phyloP scores from a whole-genome alignment of 257 asterid species.

The Plantago elongata region DNA sequence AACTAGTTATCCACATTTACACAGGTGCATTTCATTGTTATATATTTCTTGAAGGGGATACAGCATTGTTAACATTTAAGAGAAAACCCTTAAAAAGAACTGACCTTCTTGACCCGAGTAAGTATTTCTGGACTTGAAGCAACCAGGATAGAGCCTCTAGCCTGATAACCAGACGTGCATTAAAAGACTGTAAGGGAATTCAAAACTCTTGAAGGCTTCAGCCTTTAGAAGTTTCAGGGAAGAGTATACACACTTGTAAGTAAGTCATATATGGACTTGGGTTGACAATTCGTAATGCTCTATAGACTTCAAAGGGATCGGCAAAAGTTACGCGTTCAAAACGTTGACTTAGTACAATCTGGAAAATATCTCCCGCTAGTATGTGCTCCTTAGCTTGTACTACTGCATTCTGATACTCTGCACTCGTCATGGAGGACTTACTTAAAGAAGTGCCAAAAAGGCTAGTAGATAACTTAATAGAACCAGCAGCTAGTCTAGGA shows the following conservation, averaged over 20 bases:
- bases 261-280: conserved; percentile 99
- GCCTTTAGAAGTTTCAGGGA: conserved; percentile 19
- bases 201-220: neutral
- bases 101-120: conserved; percentile 84
- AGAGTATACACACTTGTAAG: conserved; percentile 60
- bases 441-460: conserved; percentile 65
- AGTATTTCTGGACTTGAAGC: conserved; percentile 99
- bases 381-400: conserved; percentile 85
- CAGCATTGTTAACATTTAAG: no score
- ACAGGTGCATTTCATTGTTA: neutral
- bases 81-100: neutral
- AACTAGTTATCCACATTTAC: neutral
- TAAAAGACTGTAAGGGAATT: conserved; percentile 18
- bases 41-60: neutral
- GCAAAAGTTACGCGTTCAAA: conserved; percentile 94
- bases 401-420: conserved; percentile 70
- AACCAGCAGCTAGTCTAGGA: conserved; percentile 80
- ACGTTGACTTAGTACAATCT: conserved; percentile 95
- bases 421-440: conserved; percentile 71
- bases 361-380: conserved; percentile 96
- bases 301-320: conserved; percentile 94
- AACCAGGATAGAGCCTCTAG: conserved; percentile 90
- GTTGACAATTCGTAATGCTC: conserved; percentile 93
- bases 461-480: conserved; percentile 61
- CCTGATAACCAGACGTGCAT: conserved; percentile 43